Evolutionary conservation across 2,329 filamentous ascomycete genomes (phyloP).

Genomic region (Ophiostoma ips): DNA sequence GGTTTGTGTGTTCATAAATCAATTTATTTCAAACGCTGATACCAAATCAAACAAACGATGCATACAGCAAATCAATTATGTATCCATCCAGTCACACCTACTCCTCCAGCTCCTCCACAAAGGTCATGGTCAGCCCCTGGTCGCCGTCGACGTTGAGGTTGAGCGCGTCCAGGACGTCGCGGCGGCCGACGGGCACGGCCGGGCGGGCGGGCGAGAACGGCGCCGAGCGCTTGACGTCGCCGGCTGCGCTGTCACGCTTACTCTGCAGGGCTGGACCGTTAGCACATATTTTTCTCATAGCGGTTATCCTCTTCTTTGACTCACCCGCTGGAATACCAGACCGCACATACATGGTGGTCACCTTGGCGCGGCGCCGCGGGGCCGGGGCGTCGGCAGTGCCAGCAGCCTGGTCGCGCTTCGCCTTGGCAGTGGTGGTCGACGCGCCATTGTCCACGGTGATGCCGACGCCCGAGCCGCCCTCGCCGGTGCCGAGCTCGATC

Average conservation of each 20-base stretch:
- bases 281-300: background rate
- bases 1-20: too few relatives aligned
- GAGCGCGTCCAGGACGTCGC: slow-evolving; percentile 26
- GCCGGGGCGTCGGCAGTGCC: slow-evolving; percentile 7
- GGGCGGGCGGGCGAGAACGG: slow-evolving; percentile 1
- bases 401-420: slow-evolving; percentile 13
- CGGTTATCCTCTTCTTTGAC: slow-evolving; percentile 15
- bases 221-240: slow-evolving; percentile 1
- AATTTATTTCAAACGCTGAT: too few relatives aligned
- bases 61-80: background rate
- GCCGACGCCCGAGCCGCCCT: slow-evolving; percentile 26
- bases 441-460: slow-evolving; percentile 22
- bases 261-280: slow-evolving; percentile 17
- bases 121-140: slow-evolving; percentile 33
- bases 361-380: slow-evolving; percentile 27
- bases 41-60: too few relatives aligned
- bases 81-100: background rate
- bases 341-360: slow-evolving; percentile 33
- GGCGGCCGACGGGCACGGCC: slow-evolving; percentile 9
- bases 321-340: slow-evolving; percentile 29
- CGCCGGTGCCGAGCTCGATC: slow-evolving; percentile 32
- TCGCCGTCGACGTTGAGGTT: slow-evolving; percentile 31
- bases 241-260: slow-evolving; percentile 9
- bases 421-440: background rate
- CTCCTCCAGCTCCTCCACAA: slow-evolving; percentile 26